A percentile compares a stretch with the other conserved stretches of the same genome.
phyloP scores from a whole-genome alignment of 352 stramenopile species.

The Phytophthora lateralis region DNA sequence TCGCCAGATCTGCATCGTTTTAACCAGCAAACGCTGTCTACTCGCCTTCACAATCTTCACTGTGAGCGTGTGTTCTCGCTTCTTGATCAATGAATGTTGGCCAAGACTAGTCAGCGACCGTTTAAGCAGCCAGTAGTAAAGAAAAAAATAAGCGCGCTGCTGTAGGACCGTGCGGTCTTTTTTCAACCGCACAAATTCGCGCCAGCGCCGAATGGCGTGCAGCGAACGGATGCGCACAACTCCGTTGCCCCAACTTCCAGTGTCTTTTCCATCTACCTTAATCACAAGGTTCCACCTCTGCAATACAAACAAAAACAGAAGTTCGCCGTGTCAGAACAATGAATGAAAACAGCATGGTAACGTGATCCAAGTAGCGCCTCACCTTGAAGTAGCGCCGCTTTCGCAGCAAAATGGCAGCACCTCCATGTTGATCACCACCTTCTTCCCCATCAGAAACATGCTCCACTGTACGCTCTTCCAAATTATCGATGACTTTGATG shows the following conservation, averaged over 20 bases:
- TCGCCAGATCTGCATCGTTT: slow-evolving; percentile 31
- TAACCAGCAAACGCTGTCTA: slow-evolving; percentile 15
- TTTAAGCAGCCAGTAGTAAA: slow-evolving; percentile 43
- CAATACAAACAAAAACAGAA: neutral
- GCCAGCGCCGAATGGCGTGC: slow-evolving; percentile 26
- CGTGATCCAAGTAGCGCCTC: neutral
- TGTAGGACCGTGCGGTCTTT: slow-evolving; percentile 17
- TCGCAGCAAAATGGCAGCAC: slow-evolving; percentile 6
- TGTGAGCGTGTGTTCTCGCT: slow-evolving; percentile 16
- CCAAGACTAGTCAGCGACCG: slow-evolving; percentile 22
- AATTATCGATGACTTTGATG: neutral
- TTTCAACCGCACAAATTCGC: slow-evolving; percentile 14
- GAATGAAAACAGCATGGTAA: neutral
- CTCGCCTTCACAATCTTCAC: slow-evolving; percentile 18
- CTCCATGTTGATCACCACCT: neutral
- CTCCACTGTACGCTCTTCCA: neutral
- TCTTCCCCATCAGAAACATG: slow-evolving; percentile 11
- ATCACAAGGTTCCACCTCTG: slow-evolving; percentile 13
- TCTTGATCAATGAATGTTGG: slow-evolving; percentile 19
- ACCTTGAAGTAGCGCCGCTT: slow-evolving; percentile 20
- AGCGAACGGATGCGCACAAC: slow-evolving; percentile 14
- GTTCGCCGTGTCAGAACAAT: neutral
- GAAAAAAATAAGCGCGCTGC: slow-evolving; percentile 39
- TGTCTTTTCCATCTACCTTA: neutral
- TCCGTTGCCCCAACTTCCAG: neutral